phyloP scores from a whole-genome alignment of 306 rosid species.

The Astragalus glycyphyllos region DNA sequence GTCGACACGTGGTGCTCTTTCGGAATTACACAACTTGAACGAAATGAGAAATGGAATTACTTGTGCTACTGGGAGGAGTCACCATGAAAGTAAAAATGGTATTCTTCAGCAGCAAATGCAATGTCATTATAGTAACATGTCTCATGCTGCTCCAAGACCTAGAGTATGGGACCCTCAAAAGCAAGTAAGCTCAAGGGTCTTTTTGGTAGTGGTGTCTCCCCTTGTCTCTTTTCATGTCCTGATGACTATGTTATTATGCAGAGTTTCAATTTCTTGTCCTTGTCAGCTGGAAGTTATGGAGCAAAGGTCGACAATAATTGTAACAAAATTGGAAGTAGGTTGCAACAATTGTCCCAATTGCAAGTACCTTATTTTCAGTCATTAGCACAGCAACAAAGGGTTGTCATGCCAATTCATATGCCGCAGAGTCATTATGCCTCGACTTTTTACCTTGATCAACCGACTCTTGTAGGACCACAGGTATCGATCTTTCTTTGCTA shows the following conservation, averaged over 20 bases:
- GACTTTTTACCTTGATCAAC: constrained; percentile 53
- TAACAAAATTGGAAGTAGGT: constrained; percentile 48
- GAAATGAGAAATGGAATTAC: constrained; percentile 41
- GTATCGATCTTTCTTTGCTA: constrained; percentile 45
- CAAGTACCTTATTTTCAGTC: constrained; percentile 63
- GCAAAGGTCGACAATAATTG: constrained; percentile 46
- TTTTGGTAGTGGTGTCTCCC: background rate
- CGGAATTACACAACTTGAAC: constrained; percentile 39
- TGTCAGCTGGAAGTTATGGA: constrained; percentile 57
- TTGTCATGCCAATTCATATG: constrained; percentile 50
- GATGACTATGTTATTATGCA: constrained; percentile 48
- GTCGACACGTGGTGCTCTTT: constrained; percentile 45
- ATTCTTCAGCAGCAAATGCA: constrained; percentile 43
- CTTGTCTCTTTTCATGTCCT: constrained; percentile 28
- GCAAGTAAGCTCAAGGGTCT: constrained; percentile 56
- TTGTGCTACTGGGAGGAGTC: constrained; percentile 38
- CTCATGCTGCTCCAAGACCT: constrained; percentile 39
- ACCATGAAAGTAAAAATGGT: constrained; percentile 46
- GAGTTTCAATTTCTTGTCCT: constrained; percentile 67
- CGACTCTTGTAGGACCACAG: constrained; percentile 60
- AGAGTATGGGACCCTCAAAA: constrained; percentile 49
- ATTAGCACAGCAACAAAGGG: constrained; percentile 50
- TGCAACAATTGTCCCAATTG: constrained; percentile 52
- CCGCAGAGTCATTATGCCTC: constrained; percentile 55
- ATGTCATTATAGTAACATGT: constrained; percentile 47